phyloP scores from a whole-genome alignment of 2,329 filamentous ascomycete genomes.

The Talaromyces sp. region DNA sequence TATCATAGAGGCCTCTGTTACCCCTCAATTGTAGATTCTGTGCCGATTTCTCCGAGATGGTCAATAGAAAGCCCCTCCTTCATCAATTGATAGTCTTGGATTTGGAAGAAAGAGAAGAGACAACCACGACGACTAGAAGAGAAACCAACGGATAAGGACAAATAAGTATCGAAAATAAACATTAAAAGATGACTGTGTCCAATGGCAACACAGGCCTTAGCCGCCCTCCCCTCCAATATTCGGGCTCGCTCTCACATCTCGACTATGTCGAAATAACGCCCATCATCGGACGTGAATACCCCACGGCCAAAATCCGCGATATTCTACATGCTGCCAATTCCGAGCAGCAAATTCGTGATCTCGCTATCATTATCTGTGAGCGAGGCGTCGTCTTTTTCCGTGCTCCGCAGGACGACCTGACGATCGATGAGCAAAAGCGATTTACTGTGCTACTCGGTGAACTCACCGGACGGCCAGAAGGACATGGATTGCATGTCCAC shows the following conservation, averaged over 20 bases:
- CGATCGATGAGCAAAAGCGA: slow-evolving; percentile 17
- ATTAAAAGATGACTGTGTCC: neutral
- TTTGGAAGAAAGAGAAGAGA: neutral
- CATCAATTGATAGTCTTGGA: neutral
- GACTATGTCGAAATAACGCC: slow-evolving; percentile 40
- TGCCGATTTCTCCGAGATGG: neutral
- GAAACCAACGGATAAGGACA: neutral
- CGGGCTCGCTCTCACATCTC: slow-evolving; percentile 27
- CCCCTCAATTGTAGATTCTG: neutral
- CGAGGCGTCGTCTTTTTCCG: slow-evolving; percentile 34
- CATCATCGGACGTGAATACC: slow-evolving; percentile 43
- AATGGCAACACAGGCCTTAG: neutral
- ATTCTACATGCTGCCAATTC: slow-evolving; percentile 32
- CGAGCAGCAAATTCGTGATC: slow-evolving; percentile 28
- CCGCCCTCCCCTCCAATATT: neutral
- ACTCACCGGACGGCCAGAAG: slow-evolving; percentile 36
- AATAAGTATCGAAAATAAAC: neutral
- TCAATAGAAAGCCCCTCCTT: neutral
- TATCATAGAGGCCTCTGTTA: neutral
- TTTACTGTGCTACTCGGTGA: slow-evolving; percentile 25
- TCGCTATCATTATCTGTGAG: slow-evolving; percentile 26
- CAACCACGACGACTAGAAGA: neutral
- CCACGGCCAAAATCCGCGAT: slow-evolving; percentile 29
- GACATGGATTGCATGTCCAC: slow-evolving; percentile 18
- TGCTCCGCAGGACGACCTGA: slow-evolving; percentile 5